Base-by-base conservation (phyloP, 2,329 filamentous ascomycete species). In the Nothophaeocryptopus gaeumannii region DNA sequence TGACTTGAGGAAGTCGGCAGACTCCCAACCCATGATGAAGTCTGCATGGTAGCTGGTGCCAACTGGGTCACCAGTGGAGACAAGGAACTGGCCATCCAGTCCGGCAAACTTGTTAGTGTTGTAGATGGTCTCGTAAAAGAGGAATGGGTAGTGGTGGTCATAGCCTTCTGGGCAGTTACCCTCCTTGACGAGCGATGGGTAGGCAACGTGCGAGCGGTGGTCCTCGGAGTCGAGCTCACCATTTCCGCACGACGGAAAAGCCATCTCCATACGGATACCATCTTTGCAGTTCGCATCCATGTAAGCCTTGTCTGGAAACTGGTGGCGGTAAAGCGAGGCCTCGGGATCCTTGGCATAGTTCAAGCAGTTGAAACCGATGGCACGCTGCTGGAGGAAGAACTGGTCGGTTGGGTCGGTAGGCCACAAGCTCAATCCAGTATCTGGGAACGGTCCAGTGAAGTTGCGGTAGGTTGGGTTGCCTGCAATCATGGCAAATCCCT, bases 301-400 rank as follows among this genome's bases (percentile, higher is more conserved):
- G 66, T 82, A 95, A 0, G 72, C 71, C 77, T 95, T 95, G 62
- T 85, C 80, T 0, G 92, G 91, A 60, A 96, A 63, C 66, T 81
- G 84, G 70, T 96, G 91, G 58, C 91, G 89, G 69, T 83, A 86
- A 32, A 95, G 78, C 11, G 90, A 86, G 1, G 79, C 78, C 69
- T 96, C 90, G 2, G 86, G 75, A 0, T 70, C 62, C 16, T 70
- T 74, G 30, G 61, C 63, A 67, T 96, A 96, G 80, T 97, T 85
- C 53, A 99, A 74, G 72, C 93, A 97, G 77, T 97, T 97, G 80
- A 96, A 96, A 3, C 93, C 92, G 26, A 96, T 62, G 8, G 91
- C 89, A 54, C 91, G 89, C 74, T 95, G 86, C 43, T 73, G 74
- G 33, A 96, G 79, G 45, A 84, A 80, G 12, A 71, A 69, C 73